Evolutionary conservation across 495 filamentous ascomycete species (phyloP).

Genomic region (Xylona heveae): DNA sequence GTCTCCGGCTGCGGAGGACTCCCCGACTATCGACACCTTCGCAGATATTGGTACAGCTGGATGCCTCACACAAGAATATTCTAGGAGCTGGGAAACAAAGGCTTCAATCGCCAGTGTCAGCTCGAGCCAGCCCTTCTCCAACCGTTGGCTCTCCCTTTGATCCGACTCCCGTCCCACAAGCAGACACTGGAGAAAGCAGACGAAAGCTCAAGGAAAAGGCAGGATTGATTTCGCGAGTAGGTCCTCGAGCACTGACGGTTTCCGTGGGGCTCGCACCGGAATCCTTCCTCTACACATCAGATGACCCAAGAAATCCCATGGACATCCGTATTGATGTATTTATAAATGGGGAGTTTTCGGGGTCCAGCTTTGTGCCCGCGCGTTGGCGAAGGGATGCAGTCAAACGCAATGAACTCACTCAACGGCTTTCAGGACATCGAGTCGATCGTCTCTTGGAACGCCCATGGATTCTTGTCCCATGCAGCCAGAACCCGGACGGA

Average conservation of each 20-base stretch:
- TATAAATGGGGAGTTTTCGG: slow-evolving; percentile 20
- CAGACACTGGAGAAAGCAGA: too few relatives aligned
- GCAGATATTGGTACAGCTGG: too few relatives aligned
- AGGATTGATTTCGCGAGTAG: too few relatives aligned
- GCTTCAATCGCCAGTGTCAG: too few relatives aligned
- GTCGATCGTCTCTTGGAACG: slow-evolving; percentile 15
- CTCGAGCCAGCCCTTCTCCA: too few relatives aligned
- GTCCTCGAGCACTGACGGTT: slow-evolving; percentile 13
- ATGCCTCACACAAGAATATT: too few relatives aligned
- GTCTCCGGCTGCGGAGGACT: too few relatives aligned
- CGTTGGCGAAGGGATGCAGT: slow-evolving; percentile 1
- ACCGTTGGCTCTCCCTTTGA: too few relatives aligned
- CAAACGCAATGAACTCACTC: slow-evolving; percentile 4
- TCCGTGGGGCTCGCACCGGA: slow-evolving; percentile 8
- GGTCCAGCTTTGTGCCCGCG: slow-evolving; percentile 10
- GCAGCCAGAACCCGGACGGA: slow-evolving; percentile 10
- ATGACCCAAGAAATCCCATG: slow-evolving; percentile 1
- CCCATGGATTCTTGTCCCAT: slow-evolving; percentile 19
- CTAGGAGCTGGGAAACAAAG: too few relatives aligned
- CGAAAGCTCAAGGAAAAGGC: too few relatives aligned
- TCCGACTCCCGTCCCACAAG: too few relatives aligned
- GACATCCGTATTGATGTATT: slow-evolving; percentile 22
- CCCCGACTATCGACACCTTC: too few relatives aligned
- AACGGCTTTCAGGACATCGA: slow-evolving; percentile 17
- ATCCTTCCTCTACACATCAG: slow-evolving; percentile 9